Evolutionary conservation across 495 filamentous ascomycete species (phyloP), one percentile per base, ranked within the genome.

Genomic region (Neurospora hispaniola): DNA sequence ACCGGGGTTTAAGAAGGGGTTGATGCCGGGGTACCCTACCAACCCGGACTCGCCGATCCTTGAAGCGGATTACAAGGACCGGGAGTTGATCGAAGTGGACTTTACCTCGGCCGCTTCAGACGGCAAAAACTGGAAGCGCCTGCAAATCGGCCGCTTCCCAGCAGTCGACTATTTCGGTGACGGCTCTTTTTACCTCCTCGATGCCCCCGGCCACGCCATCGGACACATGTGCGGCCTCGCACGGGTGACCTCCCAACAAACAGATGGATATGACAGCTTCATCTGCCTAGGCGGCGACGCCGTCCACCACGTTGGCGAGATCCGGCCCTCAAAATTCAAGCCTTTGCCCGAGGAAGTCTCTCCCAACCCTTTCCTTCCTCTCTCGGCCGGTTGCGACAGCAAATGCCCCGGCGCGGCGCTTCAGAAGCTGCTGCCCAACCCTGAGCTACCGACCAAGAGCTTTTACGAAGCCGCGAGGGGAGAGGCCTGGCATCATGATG

Each of bases 161-260:
- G 90, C 88, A 0, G 74, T 86, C 20, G 90, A 93, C 77, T 90
- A 87, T 74, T 90, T 89, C 74, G 82, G 81, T 10, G 89, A 90
- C 75, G 88, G 89, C 10, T 85, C 83, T 31, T 86, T 90, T 72
- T 89, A 88, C 77, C 81, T 90, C 44, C 81, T 90, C 66, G 82
- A 88, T 75, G 74, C 84, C 0, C 87, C 88, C 4, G 89, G 89
- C 14, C 89, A 90, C 72, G 81, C 83, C 12, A 78, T 85, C 40
- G 89, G 89, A 0, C 89, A 91, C 74, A 81, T 90, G 5, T 85
- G 84, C 72, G 89, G 74, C 1, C 79, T 91, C 5, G 89, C 86
- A 11, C 79, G 88, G 2, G 86, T 85, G 11, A 87, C 85, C 0
- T 72, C 76, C 9, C 69, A 70, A 27, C 31, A 20, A n/a, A 14